Evolutionary conservation across 495 filamentous ascomycete genomes (phyloP).

Genomic region (Hyaloscypha bicolor): DNA sequence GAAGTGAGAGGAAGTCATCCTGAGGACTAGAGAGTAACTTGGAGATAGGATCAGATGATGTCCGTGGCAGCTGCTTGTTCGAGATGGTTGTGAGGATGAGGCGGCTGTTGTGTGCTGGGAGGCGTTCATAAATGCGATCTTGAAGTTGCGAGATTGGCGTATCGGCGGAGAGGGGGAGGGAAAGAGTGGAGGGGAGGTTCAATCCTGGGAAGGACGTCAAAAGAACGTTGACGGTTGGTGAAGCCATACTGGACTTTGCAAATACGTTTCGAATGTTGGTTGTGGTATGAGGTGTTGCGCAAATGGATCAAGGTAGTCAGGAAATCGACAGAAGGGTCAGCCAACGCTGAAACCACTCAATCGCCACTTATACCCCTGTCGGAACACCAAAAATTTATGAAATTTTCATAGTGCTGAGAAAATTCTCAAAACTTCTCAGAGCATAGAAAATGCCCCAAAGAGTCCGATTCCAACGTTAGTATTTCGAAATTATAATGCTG

Average conservation of each 20-base stretch:
- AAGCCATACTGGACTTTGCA: constrained; percentile 37
- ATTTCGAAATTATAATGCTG: no score
- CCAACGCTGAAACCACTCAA: no score
- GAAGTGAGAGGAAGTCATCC: constrained; percentile 76
- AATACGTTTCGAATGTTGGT: background rate
- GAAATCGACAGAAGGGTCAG: no score
- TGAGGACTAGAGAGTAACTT: constrained; percentile 47
- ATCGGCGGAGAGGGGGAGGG: constrained; percentile 65
- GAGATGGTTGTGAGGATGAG: constrained; percentile 82
- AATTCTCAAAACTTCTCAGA: no score
- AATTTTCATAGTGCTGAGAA: no score
- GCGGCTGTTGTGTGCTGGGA: constrained; percentile 57
- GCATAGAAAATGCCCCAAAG: background rate
- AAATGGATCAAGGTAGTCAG: background rate
- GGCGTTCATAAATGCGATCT: constrained; percentile 58
- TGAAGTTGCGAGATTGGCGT: constrained; percentile 69
- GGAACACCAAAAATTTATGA: no score
- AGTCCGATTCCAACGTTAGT: no score
- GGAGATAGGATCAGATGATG: constrained; percentile 52
- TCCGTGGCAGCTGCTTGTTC: constrained; percentile 65
- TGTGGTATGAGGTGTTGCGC: background rate
- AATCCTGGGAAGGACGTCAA: constrained; percentile 83
- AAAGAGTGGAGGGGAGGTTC: constrained; percentile 75
- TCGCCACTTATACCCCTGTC: no score
- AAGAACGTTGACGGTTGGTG: constrained; percentile 72